These are phyloP conservation scores for Chrysopogon serrulatus DNA, from an alignment of 176 grass and related monocot genomes.

Conservation along the genomic window DNA sequence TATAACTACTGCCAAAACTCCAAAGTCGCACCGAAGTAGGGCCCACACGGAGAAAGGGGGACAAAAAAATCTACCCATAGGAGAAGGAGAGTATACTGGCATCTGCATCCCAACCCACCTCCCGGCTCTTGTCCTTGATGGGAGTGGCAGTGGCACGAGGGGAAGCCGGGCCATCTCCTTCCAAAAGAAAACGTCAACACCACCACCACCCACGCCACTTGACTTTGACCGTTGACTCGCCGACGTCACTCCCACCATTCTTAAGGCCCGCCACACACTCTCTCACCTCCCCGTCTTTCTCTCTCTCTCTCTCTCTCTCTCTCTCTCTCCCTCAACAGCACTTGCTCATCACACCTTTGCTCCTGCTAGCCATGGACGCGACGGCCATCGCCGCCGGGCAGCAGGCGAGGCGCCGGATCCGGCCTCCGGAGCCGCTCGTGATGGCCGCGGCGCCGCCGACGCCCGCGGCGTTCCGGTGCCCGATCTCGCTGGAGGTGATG, in stretches of 20 bases:
- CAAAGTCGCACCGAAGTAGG: not conserved
- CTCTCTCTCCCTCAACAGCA: not conserved
- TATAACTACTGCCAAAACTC: not conserved
- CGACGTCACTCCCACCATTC: constrained; percentile 58
- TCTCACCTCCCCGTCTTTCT: constrained; percentile 10
- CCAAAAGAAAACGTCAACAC: constrained; percentile 50
- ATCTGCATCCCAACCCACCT: constrained; percentile 15
- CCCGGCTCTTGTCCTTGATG: not conserved
- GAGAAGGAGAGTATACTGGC: not conserved
- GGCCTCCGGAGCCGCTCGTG: constrained; percentile 28
- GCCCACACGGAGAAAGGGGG: not conserved
- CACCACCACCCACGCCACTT: constrained; percentile 34
- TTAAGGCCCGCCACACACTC: constrained; percentile 37
- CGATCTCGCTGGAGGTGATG: constrained; percentile 87
- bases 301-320: too few species aligned
- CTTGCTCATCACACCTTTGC: not conserved
- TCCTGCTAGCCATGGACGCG: constrained; percentile 55
- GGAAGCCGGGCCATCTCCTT: constrained; percentile 17
- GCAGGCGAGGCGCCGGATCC: constrained; percentile 33
- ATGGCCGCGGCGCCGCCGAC: constrained; percentile 35
- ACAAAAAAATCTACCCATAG: not conserved
- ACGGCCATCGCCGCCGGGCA: constrained; percentile 25
- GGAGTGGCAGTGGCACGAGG: too few species aligned
- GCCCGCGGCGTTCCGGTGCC: constrained; percentile 68
- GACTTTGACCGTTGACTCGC: constrained; percentile 62